Base-by-base conservation (phyloP, 805 yeast species). In the Candida adriatica region DNA sequence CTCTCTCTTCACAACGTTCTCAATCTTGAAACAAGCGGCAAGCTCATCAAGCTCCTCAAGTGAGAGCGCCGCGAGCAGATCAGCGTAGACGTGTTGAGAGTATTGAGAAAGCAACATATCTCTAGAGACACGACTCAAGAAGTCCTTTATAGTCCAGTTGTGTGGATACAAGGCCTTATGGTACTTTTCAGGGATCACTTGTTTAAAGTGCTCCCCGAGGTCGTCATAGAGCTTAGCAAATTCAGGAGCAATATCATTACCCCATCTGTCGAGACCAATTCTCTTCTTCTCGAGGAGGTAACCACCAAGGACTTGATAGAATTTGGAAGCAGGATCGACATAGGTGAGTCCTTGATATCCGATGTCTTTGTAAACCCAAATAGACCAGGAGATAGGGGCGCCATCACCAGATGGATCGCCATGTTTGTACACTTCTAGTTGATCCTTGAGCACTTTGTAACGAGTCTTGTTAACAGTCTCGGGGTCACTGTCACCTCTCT, bases 321-420 rank as follows among this genome's bases (percentile, higher is more conserved):
- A 66, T 42, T 60, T 58, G 24, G 73, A 63, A 13, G 55, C 43
- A 19, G 73, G 70, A n/a, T 62, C 52, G 19, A 67, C 73, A 38
- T 58, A 66, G 11, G 65, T 56, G 39, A 70, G 45, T 4, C 73
- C 75, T 52, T 70, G 74, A 48, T 54, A 66, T 1, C 75, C 74
- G 45, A 69, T 64, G 46, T 69, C 75, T 46, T 69, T 69, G 51
- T 70, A 68, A 8, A 68, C 54, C 75, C 75, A 69, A 38, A 69
- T 68, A 7, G 73, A 66, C 73, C 73, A 69, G 16, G 62, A 45
- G 34, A 68, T 67, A 18, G 71, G 65, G 10, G 61, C 24, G 6
- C 54, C 55, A 45, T 65, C 72, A 11, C 72, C 72, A 5, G 68
- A 60, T 7, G 73, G 73, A 39, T 68, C 71, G 17, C 73, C 73